Base-by-base conservation (phyloP, 495 filamentous ascomycete genomes). In the Penicillium taxi region DNA sequence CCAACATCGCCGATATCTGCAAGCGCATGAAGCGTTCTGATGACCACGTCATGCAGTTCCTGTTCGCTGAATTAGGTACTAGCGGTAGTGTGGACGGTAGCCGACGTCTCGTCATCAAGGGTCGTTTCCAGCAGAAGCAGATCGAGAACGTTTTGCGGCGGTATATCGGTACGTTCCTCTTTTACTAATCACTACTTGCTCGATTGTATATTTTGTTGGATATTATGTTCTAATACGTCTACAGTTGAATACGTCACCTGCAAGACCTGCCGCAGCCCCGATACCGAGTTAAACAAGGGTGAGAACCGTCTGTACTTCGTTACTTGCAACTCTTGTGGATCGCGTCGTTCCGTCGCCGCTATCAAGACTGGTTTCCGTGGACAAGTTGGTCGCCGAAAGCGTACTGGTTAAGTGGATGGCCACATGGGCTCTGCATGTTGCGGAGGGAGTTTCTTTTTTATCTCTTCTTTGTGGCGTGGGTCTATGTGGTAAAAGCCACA, bases 341-440 rank as follows among this genome's bases (percentile, higher is more conserved):
- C 81, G 35, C 77, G 90, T 58, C 83, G 93, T 54, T 86, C 78
- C 47, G 91, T 98, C 62, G 83, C 85, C 41, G 86, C 91, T 35
- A 96, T 98, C 82, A 98, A 96, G 81, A 94, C 86, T 26, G 91
- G 91, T 85, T 98, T 96, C 86, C 86, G 86, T 54, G 86, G 86
- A 60, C 87, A 94, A 67, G 84, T 98, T 63, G 90, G 90, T 55
- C 95, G 95, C 82, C 79, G 91, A 70, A 86, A 78, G 70, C 77
- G 64, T 45, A 56, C 59, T 51, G 63, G 57, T 53, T 67, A 67
- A 62, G 45, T 14, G 27, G 33, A 26, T 25, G 29, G 33, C 22
- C 9, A 15, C 12, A 18, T 39, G 26, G 43, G 24, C 44, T 45
- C 44, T 35, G 26, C 34, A 39, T 30, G 17, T 38, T 37, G 35